phyloP scores from a whole-genome alignment of 2,329 filamentous ascomycete genomes.

The Trichoderma koningii region DNA sequence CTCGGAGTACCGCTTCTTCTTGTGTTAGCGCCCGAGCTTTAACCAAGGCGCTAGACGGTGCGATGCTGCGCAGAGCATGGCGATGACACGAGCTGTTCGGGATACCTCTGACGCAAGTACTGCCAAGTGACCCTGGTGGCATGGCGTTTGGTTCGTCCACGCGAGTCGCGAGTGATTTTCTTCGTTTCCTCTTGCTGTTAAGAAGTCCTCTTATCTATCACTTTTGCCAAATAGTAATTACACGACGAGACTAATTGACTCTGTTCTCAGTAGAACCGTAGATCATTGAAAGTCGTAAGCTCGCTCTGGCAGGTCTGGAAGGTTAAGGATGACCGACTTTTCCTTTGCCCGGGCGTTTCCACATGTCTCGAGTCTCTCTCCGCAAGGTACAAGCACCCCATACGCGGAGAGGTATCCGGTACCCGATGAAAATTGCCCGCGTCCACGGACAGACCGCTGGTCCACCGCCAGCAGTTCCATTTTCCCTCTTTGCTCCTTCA shows the following conservation, averaged over 20 bases:
- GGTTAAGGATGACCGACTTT: not conserved
- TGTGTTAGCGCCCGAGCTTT: slow-evolving; percentile 16
- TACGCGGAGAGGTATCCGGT: not conserved
- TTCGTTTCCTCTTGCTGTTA: no score
- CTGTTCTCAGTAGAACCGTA: no score
- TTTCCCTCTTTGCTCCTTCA: not conserved
- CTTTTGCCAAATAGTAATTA: no score
- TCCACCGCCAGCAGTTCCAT: not conserved
- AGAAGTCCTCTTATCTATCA: no score
- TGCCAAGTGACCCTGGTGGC: not conserved
- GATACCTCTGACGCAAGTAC: not conserved
- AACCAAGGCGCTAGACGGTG: not conserved
- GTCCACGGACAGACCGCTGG: slow-evolving; percentile 1
- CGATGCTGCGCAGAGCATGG: not conserved
- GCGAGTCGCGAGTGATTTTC: not conserved
- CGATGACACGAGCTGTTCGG: not conserved
- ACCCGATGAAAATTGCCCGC: not conserved
- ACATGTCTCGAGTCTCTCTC: not conserved
- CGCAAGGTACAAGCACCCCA: not conserved
- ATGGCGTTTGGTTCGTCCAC: not conserved
- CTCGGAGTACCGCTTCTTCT: slow-evolving; percentile 7
- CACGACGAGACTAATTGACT: no score
- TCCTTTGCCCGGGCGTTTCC: slow-evolving; percentile 6
- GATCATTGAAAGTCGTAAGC: not conserved
- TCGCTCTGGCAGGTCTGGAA: not conserved